phyloP scores from a whole-genome alignment of 306 rosid species.

The Echinosophora koreensis region DNA sequence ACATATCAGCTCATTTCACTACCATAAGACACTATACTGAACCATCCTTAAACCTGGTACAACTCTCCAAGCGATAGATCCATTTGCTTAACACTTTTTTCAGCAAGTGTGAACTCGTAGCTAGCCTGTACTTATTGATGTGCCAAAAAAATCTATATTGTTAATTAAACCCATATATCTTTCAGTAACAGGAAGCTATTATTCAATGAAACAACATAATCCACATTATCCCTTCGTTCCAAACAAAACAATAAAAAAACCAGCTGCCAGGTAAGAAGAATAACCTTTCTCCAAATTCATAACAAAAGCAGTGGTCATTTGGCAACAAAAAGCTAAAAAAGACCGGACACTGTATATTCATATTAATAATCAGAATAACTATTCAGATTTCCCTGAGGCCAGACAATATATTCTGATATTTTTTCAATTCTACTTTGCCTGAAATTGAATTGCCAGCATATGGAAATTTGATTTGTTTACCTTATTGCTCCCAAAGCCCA shows the following conservation, averaged over 20 bases:
- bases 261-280: slow-evolving; percentile 8
- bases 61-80: neutral
- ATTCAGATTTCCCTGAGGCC: neutral
- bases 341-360: neutral
- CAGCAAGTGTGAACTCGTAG: neutral
- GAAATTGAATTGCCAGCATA: neutral
- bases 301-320: neutral
- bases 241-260: slow-evolving; percentile 15
- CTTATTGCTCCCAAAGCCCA: neutral
- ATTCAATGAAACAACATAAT: slow-evolving; percentile 17
- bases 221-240: slow-evolving; percentile 1
- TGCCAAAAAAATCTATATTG: neutral
- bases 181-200: neutral
- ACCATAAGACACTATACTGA: neutral
- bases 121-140: neutral
- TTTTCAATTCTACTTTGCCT: neutral
- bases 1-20: neutral
- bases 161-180: neutral
- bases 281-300: neutral
- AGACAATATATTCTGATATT: slow-evolving; percentile 5
- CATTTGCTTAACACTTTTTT: neutral
- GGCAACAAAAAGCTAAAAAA: neutral
- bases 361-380: neutral
- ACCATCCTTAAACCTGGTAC: slow-evolving; percentile 1
- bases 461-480: neutral